Base-by-base conservation (phyloP, 2,329 filamentous ascomycete species). In the Tolypocladium paradoxum region DNA sequence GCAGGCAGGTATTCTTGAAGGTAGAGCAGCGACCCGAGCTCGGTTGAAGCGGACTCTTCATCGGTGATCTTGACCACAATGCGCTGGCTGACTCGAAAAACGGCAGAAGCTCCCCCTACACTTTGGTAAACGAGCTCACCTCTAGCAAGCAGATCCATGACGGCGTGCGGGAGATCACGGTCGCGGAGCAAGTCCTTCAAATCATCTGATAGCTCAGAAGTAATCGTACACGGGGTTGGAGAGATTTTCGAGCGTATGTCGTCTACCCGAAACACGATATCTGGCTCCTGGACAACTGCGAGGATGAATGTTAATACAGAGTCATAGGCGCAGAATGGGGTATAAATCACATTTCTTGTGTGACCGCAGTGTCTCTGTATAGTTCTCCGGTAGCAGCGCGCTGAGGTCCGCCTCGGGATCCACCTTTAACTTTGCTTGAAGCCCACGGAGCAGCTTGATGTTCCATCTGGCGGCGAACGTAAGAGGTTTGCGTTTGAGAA, bases 51-150 rank as follows among this genome's bases (percentile, higher is more conserved):
- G 33, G 29, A 20, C 29, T 31, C 37, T 45, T 52, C n/a, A 50
- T 48, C n/a, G n/a, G 48, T 51, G 29, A 56, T 27, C 46, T 56
- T 56, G 37, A 54, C 50, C 4, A 36, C 55, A 34, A 56, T 49
- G 18, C 29, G 29, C 33, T 50, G 36, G 24, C 34, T 54, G 43
- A 53, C 24, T 48, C 49, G 52, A 27, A 55, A 53, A 22, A 55
- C 54, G 46, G 53, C 24, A 55, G 48, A 45, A 53, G 33, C 36
- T 49, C 40, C 27, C 54, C 31, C 31, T 38, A 7, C 14, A 16
- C 22, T 16, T 34, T 34, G 12, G 5, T 34, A 34, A 14, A 34
- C 12, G 33, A 34, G 33, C 33, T 34, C 31, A 14, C 22, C 40
- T n/a, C 14, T 16, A 33, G 33, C 51, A n/a, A 55, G 33, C 33